These are phyloP conservation scores for Beauveria sp. DNA, from an alignment of 2,329 filamentous ascomycete species.

Conservation along the genomic window DNA sequence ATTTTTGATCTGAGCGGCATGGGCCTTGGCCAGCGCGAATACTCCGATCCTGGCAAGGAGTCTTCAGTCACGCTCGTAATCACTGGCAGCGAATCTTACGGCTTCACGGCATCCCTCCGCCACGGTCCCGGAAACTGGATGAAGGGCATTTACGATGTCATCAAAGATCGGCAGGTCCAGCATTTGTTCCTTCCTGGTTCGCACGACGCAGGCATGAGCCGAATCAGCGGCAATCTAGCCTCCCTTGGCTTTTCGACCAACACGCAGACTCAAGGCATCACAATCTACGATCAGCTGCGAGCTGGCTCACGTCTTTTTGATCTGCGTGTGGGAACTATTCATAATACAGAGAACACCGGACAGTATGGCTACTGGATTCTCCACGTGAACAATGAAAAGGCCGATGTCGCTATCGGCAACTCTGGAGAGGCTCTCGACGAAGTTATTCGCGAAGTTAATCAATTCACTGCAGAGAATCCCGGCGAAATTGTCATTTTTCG, in stretches of 20 bases:
- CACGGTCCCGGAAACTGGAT: constrained; percentile 26
- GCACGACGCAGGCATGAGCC: constrained; percentile 42
- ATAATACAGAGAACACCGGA: constrained; percentile 13
- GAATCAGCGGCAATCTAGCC: constrained; percentile 26
- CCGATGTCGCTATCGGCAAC: constrained; percentile 32
- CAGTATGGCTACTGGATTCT: constrained; percentile 31
- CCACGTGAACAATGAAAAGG: constrained; percentile 30
- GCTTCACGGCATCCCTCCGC: constrained; percentile 24
- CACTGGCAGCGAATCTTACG: constrained; percentile 25
- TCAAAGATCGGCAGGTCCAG: constrained; percentile 31
- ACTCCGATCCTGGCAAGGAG: constrained; percentile 23
- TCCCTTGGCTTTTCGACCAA: constrained; percentile 31
- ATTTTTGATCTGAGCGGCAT: constrained; percentile 24
- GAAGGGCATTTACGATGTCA: constrained; percentile 23
- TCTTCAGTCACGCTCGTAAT: constrained; percentile 26
- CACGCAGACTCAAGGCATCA: constrained; percentile 37
- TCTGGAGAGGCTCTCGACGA: constrained; percentile 36
- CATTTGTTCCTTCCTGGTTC: constrained; percentile 40
- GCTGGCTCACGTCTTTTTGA: constrained; percentile 41
- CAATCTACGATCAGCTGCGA: constrained; percentile 36
- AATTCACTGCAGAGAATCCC: constrained; percentile 34
- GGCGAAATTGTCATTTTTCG: constrained; percentile 39
- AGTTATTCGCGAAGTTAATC: constrained; percentile 36
- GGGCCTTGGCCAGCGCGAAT: constrained; percentile 26
- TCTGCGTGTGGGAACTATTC: constrained; percentile 31